Evolutionary conservation across 768 basidiomycete species (phyloP).

Genomic region (Pleurotus cornucopiae): DNA sequence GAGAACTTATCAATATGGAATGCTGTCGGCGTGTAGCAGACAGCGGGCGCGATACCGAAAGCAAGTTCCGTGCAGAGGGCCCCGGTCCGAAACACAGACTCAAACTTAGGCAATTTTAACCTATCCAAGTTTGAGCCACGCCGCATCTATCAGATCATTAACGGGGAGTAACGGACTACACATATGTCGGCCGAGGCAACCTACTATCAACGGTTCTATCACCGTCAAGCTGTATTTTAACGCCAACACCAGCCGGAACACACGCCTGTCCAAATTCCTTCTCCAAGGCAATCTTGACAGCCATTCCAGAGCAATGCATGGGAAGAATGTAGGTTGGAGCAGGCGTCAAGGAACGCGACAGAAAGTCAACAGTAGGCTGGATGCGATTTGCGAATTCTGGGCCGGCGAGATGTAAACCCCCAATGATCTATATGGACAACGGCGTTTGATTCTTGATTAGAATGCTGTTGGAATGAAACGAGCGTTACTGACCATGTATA

Average conservation of each 20-base stretch:
- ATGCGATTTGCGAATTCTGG: slow-evolving; percentile 63
- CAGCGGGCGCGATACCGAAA: too few relatives aligned
- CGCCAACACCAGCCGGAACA: slow-evolving; percentile 75
- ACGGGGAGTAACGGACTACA: slow-evolving; percentile 12
- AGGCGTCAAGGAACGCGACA: slow-evolving; percentile 56
- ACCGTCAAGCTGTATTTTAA: slow-evolving; percentile 55
- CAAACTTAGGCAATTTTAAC: too few relatives aligned
- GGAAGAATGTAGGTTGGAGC: slow-evolving; percentile 70
- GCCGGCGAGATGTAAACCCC: slow-evolving; percentile 80
- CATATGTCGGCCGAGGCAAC: slow-evolving; percentile 23
- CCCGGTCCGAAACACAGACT: too few relatives aligned
- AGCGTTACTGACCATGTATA: slow-evolving; percentile 59
- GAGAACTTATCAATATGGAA: too few relatives aligned
- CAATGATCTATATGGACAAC: slow-evolving; percentile 50
- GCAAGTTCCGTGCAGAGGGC: too few relatives aligned
- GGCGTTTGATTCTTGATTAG: neutral
- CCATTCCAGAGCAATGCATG: slow-evolving; percentile 84
- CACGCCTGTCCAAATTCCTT: slow-evolving; percentile 67
- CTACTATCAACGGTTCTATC: slow-evolving; percentile 36
- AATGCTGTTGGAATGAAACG: neutral
- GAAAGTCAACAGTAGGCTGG: slow-evolving; percentile 64
- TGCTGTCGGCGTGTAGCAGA: too few relatives aligned
- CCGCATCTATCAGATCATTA: neutral
- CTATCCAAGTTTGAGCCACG: too few relatives aligned
- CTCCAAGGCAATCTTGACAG: slow-evolving; percentile 69